Evolutionary conservation across 441 rosid genomes (phyloP).

Genomic region (Daphne laureola): DNA sequence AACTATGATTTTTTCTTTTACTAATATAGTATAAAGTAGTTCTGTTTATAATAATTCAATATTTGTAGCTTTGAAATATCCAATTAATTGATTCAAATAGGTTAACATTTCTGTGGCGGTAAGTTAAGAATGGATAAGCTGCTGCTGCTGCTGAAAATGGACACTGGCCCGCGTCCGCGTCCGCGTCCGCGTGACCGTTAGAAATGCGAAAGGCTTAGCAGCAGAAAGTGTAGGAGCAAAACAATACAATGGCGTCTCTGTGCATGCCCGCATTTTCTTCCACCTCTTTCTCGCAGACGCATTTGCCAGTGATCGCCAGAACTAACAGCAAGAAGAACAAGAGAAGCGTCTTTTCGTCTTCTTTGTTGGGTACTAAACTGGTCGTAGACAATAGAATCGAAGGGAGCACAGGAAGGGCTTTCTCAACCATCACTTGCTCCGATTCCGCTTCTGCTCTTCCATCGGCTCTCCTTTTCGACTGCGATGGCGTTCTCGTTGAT

Average conservation of each 20-base stretch:
- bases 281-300: slow-evolving; percentile 9
- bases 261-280: slow-evolving; percentile 24
- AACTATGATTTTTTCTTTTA: too few species aligned
- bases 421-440: slow-evolving; percentile 29
- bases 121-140: too few species aligned
- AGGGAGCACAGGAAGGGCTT: slow-evolving; percentile 3
- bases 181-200: too few species aligned
- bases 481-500: slow-evolving; percentile 96
- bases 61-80: too few species aligned
- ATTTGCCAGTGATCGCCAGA: slow-evolving; percentile 6
- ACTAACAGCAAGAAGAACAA: slow-evolving; percentile 7
- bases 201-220: too few species aligned
- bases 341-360: slow-evolving; percentile 16
- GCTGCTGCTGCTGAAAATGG: too few species aligned
- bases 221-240: background rate
- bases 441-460: slow-evolving; percentile 51
- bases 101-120: too few species aligned
- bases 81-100: too few species aligned
- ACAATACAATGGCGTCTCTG: slow-evolving; percentile 27
- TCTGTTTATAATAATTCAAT: too few species aligned
- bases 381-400: slow-evolving; percentile 6
- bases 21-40: too few species aligned
- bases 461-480: slow-evolving; percentile 77
- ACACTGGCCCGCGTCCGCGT: too few species aligned
- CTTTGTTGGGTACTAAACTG: slow-evolving; percentile 19